Evolutionary conservation across 78 protist species (phyloP).

Genomic region (Dictyostelium citrinum): DNA sequence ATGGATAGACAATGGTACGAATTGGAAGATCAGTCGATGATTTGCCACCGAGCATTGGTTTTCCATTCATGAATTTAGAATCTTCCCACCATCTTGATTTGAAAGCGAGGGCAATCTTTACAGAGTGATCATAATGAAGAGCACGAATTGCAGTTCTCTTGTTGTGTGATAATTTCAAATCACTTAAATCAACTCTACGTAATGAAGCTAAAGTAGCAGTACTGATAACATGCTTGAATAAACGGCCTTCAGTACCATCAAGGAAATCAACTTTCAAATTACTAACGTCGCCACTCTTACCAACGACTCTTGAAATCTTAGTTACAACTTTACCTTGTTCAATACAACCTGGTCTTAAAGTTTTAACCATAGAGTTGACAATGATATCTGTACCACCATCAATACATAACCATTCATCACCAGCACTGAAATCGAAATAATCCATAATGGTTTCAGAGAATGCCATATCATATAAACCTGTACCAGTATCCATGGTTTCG

Average conservation of each 20-base stretch:
- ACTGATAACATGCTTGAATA: conserved; percentile 16
- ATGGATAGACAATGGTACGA: conserved; percentile 46
- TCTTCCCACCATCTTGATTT: conserved; percentile 52
- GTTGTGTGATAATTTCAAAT: conserved; percentile 5
- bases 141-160: conserved; percentile 8
- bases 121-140: conserved; percentile 14
- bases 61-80: conserved; percentile 27
- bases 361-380: neutral
- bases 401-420: neutral
- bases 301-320: neutral
- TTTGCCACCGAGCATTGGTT: conserved; percentile 33
- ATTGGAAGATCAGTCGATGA: conserved; percentile 47
- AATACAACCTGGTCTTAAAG: neutral
- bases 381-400: conserved; percentile 16
- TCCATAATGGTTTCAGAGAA: conserved; percentile 14
- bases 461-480: conserved; percentile 30
- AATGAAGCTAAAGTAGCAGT: conserved; percentile 7
- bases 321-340: neutral
- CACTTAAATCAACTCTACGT: conserved; percentile 7
- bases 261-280: neutral
- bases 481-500: conserved; percentile 1
- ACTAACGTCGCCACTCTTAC: neutral
- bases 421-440: neutral
- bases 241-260: neutral
- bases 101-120: conserved; percentile 16